A percentile compares a stretch with the other conserved stretches of the same genome.
These are phyloP conservation scores for Telfairia occidentalis DNA, from an alignment of 331 rosid genomes.

Conservation along the genomic window DNA sequence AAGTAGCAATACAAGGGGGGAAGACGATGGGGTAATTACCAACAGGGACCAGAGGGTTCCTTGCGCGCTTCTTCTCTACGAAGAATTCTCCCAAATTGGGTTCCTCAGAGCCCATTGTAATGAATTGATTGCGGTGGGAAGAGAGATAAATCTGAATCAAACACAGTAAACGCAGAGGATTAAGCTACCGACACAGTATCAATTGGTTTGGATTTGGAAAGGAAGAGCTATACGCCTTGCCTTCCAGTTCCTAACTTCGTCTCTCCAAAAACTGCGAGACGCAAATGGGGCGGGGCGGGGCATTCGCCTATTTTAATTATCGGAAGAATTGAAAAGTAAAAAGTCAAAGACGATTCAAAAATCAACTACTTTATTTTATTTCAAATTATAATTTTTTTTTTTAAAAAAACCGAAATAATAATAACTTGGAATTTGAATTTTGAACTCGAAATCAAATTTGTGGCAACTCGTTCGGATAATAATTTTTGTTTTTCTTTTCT, in stretches of 20 bases:
- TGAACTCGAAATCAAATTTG: too few relatives aligned
- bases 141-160: background rate
- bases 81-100: constrained; percentile 42
- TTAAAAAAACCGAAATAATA: too few relatives aligned
- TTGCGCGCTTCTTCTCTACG: constrained; percentile 51
- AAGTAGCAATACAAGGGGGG: background rate
- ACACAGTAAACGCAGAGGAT: background rate
- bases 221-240: background rate
- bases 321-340: too few relatives aligned
- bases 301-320: background rate
- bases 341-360: too few relatives aligned
- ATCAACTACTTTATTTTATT: too few relatives aligned
- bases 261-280: background rate
- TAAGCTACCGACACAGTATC: background rate
- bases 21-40: constrained; percentile 31
- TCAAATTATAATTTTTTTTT: too few relatives aligned
- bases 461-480: too few relatives aligned
- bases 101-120: constrained; percentile 31
- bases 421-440: too few relatives aligned
- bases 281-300: constrained; percentile 9
- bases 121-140: background rate
- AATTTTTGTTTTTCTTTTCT: too few relatives aligned
- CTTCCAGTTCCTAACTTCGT: background rate
- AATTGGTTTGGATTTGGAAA: background rate
- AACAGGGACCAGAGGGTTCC: constrained; percentile 79